Evolutionary conservation across 306 rosid genomes (phyloP), one percentile per base, ranked within the genome.

Genomic region (Vigna radiata): DNA sequence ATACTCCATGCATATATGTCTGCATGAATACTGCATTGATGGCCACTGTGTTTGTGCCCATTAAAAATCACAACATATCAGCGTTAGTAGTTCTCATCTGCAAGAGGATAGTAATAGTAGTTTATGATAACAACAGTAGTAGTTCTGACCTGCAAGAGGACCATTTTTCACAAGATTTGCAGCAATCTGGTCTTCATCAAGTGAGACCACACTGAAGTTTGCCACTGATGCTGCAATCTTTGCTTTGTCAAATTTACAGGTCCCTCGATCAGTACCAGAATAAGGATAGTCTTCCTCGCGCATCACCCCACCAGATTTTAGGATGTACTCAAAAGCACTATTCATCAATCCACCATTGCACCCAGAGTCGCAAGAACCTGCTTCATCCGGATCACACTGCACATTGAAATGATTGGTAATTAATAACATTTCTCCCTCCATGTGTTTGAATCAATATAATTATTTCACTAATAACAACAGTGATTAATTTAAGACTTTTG

Each of bases 301-400:
- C 99, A 95, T 95, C 8, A 92, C 79, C 41, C 99, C 99, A 70
- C 99, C 99, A 8, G 94, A 83, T 85, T 89, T 92, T 46, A 91
- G 87, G 43, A 94, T 91, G 79, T 96, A 96, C 77, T 96, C 98
- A 70, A 96, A 85, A 76, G 99, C 99, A 75, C 97, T 96, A 47
- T 96, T 96, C 98, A 96, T 96, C 77, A 92, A 87, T 60, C 99
- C 99, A 13, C 99, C 97, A 4, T 80, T 96, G 89, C 99, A 96
- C n/a, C 99, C 98, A 0, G 97, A 78, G 76, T 95, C 99, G 0
- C 99, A 95, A 31, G 98, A 89, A 56, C 89, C 88, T 8, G 80
- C 31, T 66, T 92, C 96, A 37, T 92, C 99, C 39, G 96, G 97
- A 82, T 96, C 97, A 83, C 98, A 96, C 98, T 95, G 90, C 88